Percentiles rank a stretch among this genome's conserved stretches.
phyloP scores from a whole-genome alignment of 2,329 filamentous ascomycete genomes.

The Albophoma yamanashiensis region DNA sequence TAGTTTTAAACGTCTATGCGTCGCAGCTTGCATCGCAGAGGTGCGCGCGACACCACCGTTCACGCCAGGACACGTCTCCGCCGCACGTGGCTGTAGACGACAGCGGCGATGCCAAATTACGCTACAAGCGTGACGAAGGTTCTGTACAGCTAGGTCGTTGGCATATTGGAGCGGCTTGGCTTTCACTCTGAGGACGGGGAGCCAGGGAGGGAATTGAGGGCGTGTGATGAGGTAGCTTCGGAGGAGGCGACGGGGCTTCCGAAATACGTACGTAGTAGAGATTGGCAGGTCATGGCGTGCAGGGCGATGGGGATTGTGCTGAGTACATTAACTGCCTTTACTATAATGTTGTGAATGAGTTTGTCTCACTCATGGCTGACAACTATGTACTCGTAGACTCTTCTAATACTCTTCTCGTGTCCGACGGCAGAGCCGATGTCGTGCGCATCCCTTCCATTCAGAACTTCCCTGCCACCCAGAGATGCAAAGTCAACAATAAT shows the following conservation, averaged over 20 bases:
- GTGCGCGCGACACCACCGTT: too few relatives aligned
- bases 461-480: not conserved
- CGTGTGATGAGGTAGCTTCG: not conserved
- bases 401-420: too few relatives aligned
- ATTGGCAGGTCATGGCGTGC: not conserved
- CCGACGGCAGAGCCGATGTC: not conserved
- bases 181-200: too few relatives aligned
- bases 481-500: not conserved
- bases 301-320: not conserved
- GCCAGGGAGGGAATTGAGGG: not conserved
- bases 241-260: too few relatives aligned
- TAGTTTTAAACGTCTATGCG: too few relatives aligned
- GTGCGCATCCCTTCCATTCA: not conserved
- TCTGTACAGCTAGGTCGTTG: too few relatives aligned
- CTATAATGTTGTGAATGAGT: not conserved
- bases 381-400: too few relatives aligned
- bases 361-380: too few relatives aligned
- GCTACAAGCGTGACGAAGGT: constrained; percentile 1
- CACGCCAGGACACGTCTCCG: not conserved
- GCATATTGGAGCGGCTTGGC: too few relatives aligned
- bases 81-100: not conserved
- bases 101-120: not conserved
- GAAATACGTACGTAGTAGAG: not conserved
- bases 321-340: not conserved
- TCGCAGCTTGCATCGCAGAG: too few relatives aligned